phyloP scores from a whole-genome alignment of 371 early-diverging fungal genomes.

The Actinomucor elegans region DNA sequence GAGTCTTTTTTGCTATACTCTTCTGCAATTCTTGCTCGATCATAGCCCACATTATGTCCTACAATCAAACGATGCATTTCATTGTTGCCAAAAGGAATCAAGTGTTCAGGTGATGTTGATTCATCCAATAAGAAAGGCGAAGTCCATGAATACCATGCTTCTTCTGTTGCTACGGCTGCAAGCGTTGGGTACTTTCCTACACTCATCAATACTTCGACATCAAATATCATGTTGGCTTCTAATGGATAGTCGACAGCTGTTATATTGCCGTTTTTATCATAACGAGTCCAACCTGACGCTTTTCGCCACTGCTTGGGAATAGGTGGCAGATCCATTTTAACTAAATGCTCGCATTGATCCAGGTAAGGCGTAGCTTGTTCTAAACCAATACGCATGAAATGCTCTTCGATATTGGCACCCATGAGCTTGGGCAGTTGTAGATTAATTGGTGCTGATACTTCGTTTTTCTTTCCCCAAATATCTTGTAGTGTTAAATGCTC shows the following conservation, averaged over 20 bases:
- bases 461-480: constrained; percentile 65
- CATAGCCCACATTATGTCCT: constrained; percentile 94
- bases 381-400: constrained; percentile 77
- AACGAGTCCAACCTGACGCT: constrained; percentile 85
- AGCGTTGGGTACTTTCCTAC: constrained; percentile 76
- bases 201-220: constrained; percentile 80
- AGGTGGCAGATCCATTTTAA: constrained; percentile 44
- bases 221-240: constrained; percentile 80
- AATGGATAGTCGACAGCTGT: constrained; percentile 54
- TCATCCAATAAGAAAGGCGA: constrained; percentile 68
- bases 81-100: constrained; percentile 66
- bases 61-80: constrained; percentile 60
- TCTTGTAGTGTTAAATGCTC: constrained; percentile 61
- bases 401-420: constrained; percentile 74
- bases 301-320: constrained; percentile 63
- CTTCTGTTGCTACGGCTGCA: constrained; percentile 77
- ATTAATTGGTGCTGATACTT: constrained; percentile 43
- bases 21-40: constrained; percentile 85
- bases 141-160: constrained; percentile 93
- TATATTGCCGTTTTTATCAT: constrained; percentile 43
- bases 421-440: constrained; percentile 53
- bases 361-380: constrained; percentile 59
- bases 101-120: constrained; percentile 37
- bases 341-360: constrained; percentile 52
- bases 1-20: constrained; percentile 70